These are phyloP conservation scores for Ehretia macrophylla DNA, from an alignment of 257 asterid species.

Conservation along the genomic window DNA sequence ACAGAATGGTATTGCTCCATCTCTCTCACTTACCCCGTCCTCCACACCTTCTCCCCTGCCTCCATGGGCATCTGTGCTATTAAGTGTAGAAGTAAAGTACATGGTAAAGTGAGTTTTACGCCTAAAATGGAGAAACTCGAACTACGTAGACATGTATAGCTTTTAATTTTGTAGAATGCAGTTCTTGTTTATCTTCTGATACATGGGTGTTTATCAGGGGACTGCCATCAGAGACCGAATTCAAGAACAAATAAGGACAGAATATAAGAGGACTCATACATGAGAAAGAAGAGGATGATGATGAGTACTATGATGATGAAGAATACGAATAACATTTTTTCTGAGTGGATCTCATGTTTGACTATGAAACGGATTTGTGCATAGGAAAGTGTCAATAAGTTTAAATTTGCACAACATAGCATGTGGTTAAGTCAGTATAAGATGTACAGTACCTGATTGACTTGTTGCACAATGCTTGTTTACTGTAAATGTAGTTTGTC, in stretches of 20 bases:
- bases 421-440: too few species aligned
- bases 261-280: slow-evolving; percentile 33
- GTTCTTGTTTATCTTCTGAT: too few species aligned
- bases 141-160: background rate
- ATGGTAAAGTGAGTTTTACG: background rate
- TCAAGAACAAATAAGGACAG: slow-evolving; percentile 44
- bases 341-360: background rate
- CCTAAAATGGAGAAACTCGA: background rate
- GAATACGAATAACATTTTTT: slow-evolving; percentile 18
- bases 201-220: slow-evolving; percentile 37
- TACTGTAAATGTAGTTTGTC: too few species aligned
- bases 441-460: too few species aligned
- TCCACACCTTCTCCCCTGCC: background rate
- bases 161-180: too few species aligned
- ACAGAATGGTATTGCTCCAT: slow-evolving; percentile 34
- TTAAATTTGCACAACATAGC: too few species aligned
- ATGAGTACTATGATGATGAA: slow-evolving; percentile 32
- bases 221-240: slow-evolving; percentile 52
- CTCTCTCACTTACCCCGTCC: too few species aligned
- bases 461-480: too few species aligned
- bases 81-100: background rate
- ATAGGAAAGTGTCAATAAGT: too few species aligned
- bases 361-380: too few species aligned
- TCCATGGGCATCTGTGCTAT: background rate
- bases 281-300: slow-evolving; percentile 35